Evolutionary conservation across 805 yeast genomes (phyloP).

Genomic region (Saturnispora mendoncae): DNA sequence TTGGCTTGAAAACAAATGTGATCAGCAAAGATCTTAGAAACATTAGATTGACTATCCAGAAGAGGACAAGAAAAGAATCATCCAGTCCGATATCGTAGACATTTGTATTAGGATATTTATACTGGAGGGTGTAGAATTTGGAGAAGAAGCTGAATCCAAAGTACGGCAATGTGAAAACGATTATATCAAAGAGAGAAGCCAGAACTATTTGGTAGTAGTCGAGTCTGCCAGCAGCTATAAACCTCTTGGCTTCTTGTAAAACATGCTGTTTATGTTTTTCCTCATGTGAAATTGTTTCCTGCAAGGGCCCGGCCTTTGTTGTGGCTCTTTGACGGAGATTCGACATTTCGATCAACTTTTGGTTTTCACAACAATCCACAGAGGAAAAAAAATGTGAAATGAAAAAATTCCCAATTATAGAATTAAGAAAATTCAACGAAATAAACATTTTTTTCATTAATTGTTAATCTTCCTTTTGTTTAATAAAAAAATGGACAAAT

Average conservation of each 20-base stretch:
- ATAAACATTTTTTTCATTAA: not conserved
- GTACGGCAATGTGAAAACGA: constrained; percentile 15
- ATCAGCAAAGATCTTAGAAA: constrained; percentile 54
- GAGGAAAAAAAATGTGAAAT: not conserved
- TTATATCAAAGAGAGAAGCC: constrained; percentile 14
- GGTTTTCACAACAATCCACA: not conserved
- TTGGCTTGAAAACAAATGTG: constrained; percentile 48
- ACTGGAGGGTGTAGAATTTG: constrained; percentile 36
- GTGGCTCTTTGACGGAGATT: constrained; percentile 2
- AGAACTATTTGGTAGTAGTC: constrained; percentile 18
- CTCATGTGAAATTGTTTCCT: not conserved
- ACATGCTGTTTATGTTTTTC: not conserved
- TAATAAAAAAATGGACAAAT: no score
- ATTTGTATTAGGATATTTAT: constrained; percentile 24
- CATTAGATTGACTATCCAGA: constrained; percentile 47
- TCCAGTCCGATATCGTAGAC: constrained; percentile 48
- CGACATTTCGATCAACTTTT: not conserved
- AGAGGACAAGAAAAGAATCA: constrained; percentile 45
- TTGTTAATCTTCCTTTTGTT: no score
- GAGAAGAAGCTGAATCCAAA: constrained; percentile 20
- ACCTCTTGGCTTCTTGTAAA: not conserved
- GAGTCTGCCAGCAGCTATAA: constrained; percentile 13
- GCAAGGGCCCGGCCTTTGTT: not conserved
- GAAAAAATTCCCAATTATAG: not conserved
- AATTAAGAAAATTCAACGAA: not conserved